Conservation (phyloP, 495 filamentous ascomycete species). For the Neurospora hispaniola region DNA sequence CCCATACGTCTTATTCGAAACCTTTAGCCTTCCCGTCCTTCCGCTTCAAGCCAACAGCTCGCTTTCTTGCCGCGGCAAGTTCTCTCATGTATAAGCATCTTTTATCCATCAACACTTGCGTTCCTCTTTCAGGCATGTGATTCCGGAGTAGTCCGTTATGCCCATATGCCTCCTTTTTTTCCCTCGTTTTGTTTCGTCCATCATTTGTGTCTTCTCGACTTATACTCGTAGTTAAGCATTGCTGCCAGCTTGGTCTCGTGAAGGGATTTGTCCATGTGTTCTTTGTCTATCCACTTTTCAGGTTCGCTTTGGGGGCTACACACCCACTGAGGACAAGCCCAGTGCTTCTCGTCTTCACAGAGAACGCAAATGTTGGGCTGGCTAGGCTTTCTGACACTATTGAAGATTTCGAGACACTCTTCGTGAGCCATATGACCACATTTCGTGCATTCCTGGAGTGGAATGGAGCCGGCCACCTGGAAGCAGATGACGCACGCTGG, state of each 20-base stretch:
- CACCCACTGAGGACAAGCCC: background rate
- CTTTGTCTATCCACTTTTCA: background rate
- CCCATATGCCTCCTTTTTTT: background rate
- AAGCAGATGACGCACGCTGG: background rate
- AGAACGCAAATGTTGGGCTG: background rate
- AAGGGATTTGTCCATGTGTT: background rate
- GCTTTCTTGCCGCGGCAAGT: background rate
- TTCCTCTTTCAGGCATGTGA: background rate
- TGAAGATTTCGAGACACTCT: background rate
- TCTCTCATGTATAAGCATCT: background rate
- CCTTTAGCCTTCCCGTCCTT: background rate
- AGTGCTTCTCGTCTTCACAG: background rate
- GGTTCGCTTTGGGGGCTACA: background rate
- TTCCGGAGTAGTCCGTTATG: background rate
- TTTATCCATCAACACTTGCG: background rate
- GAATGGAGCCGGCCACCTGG: background rate
- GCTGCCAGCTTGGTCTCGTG: background rate
- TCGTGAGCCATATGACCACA: background rate
- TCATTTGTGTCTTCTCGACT: background rate
- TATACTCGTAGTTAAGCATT: background rate
- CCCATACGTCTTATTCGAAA: background rate
- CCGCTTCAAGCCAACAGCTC: background rate
- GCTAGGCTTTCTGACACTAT: background rate
- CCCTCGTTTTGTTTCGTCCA: background rate
- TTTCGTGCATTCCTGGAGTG: background rate